Base-by-base conservation (phyloP, 148 eudicot species). In the Arctostaphylos glauca region DNA sequence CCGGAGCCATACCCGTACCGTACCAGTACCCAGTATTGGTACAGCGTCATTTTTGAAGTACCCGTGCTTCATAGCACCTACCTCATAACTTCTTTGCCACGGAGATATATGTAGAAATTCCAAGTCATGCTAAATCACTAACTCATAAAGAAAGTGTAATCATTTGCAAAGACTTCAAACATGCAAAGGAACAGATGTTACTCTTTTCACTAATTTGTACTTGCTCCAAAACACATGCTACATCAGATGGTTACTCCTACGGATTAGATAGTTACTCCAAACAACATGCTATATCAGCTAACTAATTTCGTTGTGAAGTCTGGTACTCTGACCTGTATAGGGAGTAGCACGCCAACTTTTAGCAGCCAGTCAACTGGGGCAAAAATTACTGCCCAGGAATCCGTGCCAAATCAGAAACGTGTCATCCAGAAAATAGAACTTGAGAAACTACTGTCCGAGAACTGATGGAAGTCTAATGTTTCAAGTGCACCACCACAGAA, bases 201-300 rank as follows among this genome's bases (percentile, higher is more conserved):
- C 25, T 6, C 41, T 25, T 68, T 68, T 68, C 68, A 64, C 68
- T 21, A 60, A n/a, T 60, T 64, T 64, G 38, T 64, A 21, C 25
- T 60, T 23, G 23, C 41, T 64, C 68, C 68, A 64, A 21, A 64
- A 31, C 21, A 62, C 38, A 64, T 21, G 38, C 13, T 64, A 64
- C 9, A 9, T 21, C 68, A 23, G 5, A 55, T n/a, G 4, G 66
- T 60, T 60, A n/a, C n/a, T 60, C 66, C 25, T 19, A 60, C n/a
- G 66, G 31, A 59, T 19, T 23, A n/a, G 25, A n/a, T 59, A 7
- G 16, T 59, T 19, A n/a, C 66, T 59, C 66, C 66, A 59, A 59
- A 59, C 66, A 60, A 60, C 66, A 60, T 59, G 64, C 64, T 59
- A 19, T 59, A 59, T 59, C 64, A 59, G 66, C 66, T 7, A 60